Evolutionary conservation across 768 basidiomycete genomes (phyloP).

Genomic region (Mycena amicta): DNA sequence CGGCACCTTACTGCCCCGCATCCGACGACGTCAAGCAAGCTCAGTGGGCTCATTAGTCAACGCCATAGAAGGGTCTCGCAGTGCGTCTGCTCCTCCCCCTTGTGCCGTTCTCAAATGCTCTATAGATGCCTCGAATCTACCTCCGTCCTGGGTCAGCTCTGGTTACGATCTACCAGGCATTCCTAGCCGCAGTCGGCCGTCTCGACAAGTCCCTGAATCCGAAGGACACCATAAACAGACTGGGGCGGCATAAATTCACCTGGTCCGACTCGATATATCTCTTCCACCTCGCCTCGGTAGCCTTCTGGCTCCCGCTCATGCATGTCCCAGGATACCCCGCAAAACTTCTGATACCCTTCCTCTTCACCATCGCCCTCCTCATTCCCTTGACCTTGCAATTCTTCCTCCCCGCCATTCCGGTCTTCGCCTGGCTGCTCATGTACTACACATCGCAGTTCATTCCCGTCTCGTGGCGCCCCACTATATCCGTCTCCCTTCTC

Average conservation of each 20-base stretch:
- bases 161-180: conserved; percentile 39
- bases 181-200: conserved; percentile 63
- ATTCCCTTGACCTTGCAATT: conserved; percentile 90
- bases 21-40: not conserved
- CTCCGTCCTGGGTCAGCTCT: conserved; percentile 3
- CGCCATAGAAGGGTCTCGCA: not conserved
- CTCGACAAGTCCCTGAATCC: conserved; percentile 82
- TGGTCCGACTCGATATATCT: conserved; percentile 63
- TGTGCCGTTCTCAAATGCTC: not conserved
- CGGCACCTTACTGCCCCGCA: not conserved
- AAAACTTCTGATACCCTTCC: conserved; percentile 76
- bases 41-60: not conserved
- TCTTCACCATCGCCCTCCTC: conserved; percentile 70
- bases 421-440: conserved; percentile 83
- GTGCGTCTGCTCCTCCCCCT: not conserved
- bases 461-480: conserved; percentile 71
- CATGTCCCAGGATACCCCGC: conserved; percentile 64
- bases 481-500: conserved; percentile 88
- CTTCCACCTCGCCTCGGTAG: conserved; percentile 61
- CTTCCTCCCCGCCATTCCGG: conserved; percentile 84
- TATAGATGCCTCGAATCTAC: conserved; percentile 17
- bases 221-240: conserved; percentile 58
- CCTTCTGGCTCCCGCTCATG: conserved; percentile 78
- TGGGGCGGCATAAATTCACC: conserved; percentile 59
- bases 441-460: conserved; percentile 90